Base-by-base conservation (phyloP, 164 flowering plant species). In the Tinospora cordifolia region DNA sequence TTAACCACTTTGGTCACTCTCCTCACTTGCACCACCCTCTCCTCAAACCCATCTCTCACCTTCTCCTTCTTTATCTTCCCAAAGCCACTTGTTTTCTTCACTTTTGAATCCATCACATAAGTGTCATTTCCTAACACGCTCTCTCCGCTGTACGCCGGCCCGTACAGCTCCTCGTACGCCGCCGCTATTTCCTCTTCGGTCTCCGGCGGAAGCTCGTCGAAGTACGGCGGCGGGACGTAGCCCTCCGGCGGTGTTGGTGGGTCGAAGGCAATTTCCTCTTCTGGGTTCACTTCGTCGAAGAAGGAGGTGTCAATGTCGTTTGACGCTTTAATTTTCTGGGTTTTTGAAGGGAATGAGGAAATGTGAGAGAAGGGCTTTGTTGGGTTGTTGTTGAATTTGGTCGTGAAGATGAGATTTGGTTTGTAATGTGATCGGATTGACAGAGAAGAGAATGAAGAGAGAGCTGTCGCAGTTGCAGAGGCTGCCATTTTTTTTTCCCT, bases 1-100 rank as follows among this genome's bases (percentile, higher is more conserved):
- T 94, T 92, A 0, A 92, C 97, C 63, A 92, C 97, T 76, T 94
- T 94, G 0, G 92, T 90, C n/a, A 94, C 97, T 77, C 97, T 84
- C 79, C 99, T 83, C 30, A 94, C 96, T 77, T 94, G 92, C 36
- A 92, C 89, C 57, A 94, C 97, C 59, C 88, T 79, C 84, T 92
- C 99, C 13, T 92, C 99, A 41, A 92, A 86, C 68, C 93, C 97
- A 72, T 92, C 97, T n/a, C 80, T 76, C 6, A 81, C 41, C 81
- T 86, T 91, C 84, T 88, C 94, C 71, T 79, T 80, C 87, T 87
- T 85, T 22, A 26, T 51, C 14, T 81, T 81, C 38, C 93, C 88
- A 19, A 84, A 82, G 75, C 83, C 91, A 64, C 67, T 70, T 0
- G 68, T 60, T 65, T 87, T 87, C 80, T 85, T 88, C 65, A 82